Conservation (phyloP, 306 rosid species). For the Dalbergia cultrata region DNA sequence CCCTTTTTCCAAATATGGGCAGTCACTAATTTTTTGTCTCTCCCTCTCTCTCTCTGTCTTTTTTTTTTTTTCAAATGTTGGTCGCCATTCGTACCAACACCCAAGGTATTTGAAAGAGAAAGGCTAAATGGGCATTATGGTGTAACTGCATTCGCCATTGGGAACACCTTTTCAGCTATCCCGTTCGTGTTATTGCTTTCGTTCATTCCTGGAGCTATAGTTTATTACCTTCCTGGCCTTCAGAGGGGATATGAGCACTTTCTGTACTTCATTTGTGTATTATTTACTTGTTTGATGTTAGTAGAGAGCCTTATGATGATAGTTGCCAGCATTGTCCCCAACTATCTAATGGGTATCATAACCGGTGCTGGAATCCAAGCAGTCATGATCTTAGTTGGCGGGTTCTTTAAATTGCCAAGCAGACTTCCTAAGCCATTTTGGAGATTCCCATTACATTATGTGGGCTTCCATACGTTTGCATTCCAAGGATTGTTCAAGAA, state of each 20-base stretch:
- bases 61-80: too few relatives aligned
- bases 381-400: constrained; percentile 64
- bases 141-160: constrained; percentile 60
- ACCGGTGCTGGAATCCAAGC: constrained; percentile 82
- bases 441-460: constrained; percentile 66
- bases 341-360: constrained; percentile 81
- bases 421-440: constrained; percentile 64
- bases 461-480: constrained; percentile 71
- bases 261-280: constrained; percentile 45
- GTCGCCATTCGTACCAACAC: too few relatives aligned
- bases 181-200: constrained; percentile 63
- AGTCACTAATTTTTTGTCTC: too few relatives aligned
- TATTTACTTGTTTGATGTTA: constrained; percentile 63
- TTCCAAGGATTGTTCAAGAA: constrained; percentile 76
- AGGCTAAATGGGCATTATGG: constrained; percentile 83
- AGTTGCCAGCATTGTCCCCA: constrained; percentile 73
- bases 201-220: constrained; percentile 63
- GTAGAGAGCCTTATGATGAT: constrained; percentile 91
- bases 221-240: constrained; percentile 67
- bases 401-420: constrained; percentile 66
- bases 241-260: constrained; percentile 56
- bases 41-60: too few relatives aligned
- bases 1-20: too few relatives aligned
- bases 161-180: constrained; percentile 69
- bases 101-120: constrained; percentile 73